Evolutionary conservation across 148 eudicot species (phyloP).

Genomic region (Camellia granthamiana): DNA sequence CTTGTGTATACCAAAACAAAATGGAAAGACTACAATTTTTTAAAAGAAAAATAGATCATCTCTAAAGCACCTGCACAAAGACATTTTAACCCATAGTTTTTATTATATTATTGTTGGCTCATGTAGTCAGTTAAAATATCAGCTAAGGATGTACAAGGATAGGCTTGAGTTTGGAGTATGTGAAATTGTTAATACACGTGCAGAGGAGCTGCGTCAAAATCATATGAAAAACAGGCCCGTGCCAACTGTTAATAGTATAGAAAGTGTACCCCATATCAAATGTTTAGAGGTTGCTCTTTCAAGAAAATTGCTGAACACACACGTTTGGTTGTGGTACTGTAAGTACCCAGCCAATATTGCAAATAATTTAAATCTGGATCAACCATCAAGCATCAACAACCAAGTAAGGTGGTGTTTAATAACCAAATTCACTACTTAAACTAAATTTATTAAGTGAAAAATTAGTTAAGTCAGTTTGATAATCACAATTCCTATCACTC

Average conservation of each 20-base stretch:
- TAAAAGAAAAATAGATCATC: too few species aligned
- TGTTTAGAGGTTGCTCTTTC: background rate
- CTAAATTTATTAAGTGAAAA: too few species aligned
- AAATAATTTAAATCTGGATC: background rate
- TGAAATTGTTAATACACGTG: background rate
- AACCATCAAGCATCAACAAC: slow-evolving; percentile 4
- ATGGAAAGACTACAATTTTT: too few species aligned
- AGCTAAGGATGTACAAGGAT: too few species aligned
- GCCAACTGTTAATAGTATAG: background rate
- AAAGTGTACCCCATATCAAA: background rate
- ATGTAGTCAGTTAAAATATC: too few species aligned
- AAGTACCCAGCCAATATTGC: background rate
- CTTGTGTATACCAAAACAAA: too few species aligned
- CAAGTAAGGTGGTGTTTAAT: background rate
- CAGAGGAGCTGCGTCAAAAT: background rate
- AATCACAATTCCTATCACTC: too few species aligned
- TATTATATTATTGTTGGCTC: too few species aligned
- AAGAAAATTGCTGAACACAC: background rate
- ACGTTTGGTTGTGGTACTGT: background rate
- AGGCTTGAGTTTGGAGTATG: background rate
- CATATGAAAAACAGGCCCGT: background rate
- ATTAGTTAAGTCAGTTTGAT: too few species aligned
- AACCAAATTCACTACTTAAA: too few species aligned
- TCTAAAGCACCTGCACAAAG: too few species aligned
- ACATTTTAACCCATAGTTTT: too few species aligned